phyloP scores from a whole-genome alignment of 805 yeast species.

The Millerozyma miso region DNA sequence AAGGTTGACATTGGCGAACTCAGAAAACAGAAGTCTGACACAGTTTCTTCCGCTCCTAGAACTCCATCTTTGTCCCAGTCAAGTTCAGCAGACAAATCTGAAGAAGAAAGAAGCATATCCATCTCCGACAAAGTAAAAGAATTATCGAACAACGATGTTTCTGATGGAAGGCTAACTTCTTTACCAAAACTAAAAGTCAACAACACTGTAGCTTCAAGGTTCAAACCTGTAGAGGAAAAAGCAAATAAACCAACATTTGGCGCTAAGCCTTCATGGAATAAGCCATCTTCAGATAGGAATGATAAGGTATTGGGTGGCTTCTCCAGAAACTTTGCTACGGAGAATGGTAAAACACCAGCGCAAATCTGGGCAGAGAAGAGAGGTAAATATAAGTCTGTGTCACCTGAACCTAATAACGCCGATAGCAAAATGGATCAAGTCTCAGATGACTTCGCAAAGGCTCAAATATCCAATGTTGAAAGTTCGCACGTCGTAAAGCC shows the following conservation, averaged over 20 bases:
- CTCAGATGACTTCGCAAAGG: constrained; percentile 12
- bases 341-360: constrained; percentile 86
- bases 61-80: constrained; percentile 9
- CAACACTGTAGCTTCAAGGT: constrained; percentile 49
- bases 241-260: constrained; percentile 26
- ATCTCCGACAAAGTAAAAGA: constrained; percentile 42
- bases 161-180: constrained; percentile 52
- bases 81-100: constrained; percentile 9
- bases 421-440: constrained; percentile 12
- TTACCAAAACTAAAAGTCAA: constrained; percentile 60
- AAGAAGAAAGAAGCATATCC: constrained; percentile 33
- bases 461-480: constrained; percentile 12
- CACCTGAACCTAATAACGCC: constrained; percentile 13
- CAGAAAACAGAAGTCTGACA: constrained; percentile 46
- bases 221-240: constrained; percentile 30
- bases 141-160: constrained; percentile 29
- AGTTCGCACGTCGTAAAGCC: constrained; percentile 5
- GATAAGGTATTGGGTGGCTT: constrained; percentile 56
- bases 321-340: constrained; percentile 57
- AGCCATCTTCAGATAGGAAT: constrained; percentile 24
- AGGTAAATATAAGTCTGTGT: constrained; percentile 54
- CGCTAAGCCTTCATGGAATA: constrained; percentile 30
- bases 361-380: constrained; percentile 93
- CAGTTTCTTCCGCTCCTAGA: constrained; percentile 40
- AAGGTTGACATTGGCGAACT: constrained; percentile 56